These are phyloP conservation scores for Annulohypoxylon moriforme DNA, from an alignment of 495 filamentous ascomycete species.

Conservation along the genomic window DNA sequence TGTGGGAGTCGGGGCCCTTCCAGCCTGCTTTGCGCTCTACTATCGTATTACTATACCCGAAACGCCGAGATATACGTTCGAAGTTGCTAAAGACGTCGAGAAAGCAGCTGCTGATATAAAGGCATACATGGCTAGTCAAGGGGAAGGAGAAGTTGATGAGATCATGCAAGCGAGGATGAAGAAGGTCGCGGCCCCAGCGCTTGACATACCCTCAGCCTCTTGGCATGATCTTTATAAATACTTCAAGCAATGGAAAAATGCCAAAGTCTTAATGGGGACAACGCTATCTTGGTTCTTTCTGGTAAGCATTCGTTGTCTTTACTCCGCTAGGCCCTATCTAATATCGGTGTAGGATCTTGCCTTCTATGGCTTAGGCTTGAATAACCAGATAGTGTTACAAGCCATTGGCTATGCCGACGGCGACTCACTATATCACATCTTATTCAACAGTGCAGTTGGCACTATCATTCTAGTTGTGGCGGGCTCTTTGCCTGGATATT, in stretches of 20 bases:
- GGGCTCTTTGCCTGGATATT: slow-evolving; percentile 83
- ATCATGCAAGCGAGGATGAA: slow-evolving; percentile 50
- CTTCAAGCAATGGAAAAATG: slow-evolving; percentile 76
- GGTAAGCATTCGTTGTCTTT: slow-evolving; percentile 53
- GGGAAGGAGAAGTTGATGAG: slow-evolving; percentile 61
- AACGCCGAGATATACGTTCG: slow-evolving; percentile 79
- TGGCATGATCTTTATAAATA: slow-evolving; percentile 72
- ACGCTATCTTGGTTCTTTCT: slow-evolving; percentile 85
- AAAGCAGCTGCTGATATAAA: slow-evolving; percentile 75
- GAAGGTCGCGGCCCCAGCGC: slow-evolving; percentile 51
- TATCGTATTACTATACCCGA: slow-evolving; percentile 91
- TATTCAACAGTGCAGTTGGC: slow-evolving; percentile 77
- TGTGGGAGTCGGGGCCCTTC: slow-evolving; percentile 81
- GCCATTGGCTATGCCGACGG: slow-evolving; percentile 72
- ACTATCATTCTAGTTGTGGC: slow-evolving; percentile 81
- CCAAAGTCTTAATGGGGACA: slow-evolving; percentile 79
- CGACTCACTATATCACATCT: slow-evolving; percentile 70
- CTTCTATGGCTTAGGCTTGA: slow-evolving; percentile 84
- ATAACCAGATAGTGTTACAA: slow-evolving; percentile 74
- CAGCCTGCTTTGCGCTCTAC: slow-evolving; percentile 80
- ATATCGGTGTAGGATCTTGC: slow-evolving; percentile 59
- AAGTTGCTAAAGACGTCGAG: slow-evolving; percentile 78
- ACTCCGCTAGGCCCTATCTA: not conserved
- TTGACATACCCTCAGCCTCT: slow-evolving; percentile 71
- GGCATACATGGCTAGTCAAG: slow-evolving; percentile 68